Percentiles rank a stretch among this genome's conserved stretches.
These are phyloP conservation scores for Ceratobasidium sp. DNA, from an alignment of 1,284 basidiomycete genomes.

Conservation along the genomic window DNA sequence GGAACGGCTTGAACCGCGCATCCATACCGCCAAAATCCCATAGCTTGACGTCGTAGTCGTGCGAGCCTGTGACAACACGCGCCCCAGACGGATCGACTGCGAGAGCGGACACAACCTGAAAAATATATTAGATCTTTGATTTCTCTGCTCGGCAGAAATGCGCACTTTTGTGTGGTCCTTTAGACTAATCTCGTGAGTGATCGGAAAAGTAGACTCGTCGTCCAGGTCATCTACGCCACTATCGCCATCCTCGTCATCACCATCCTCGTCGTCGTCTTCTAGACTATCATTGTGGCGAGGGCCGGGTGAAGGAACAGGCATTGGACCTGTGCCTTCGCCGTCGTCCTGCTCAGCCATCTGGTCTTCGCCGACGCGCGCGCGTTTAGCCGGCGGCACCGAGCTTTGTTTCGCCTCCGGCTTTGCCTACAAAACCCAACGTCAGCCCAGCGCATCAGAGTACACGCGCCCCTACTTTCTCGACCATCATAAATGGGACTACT, in stretches of 20 bases:
- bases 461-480: neutral
- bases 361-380: slow-evolving; percentile 22
- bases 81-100: slow-evolving; percentile 93
- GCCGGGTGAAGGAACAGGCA: slow-evolving; percentile 42
- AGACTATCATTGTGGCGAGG: neutral
- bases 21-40: slow-evolving; percentile 99
- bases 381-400: slow-evolving; percentile 22
- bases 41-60: slow-evolving; percentile 96
- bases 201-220: slow-evolving; percentile 65
- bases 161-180: slow-evolving; percentile 87
- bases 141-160: neutral
- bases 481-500: neutral
- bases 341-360: slow-evolving; percentile 9
- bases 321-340: slow-evolving; percentile 54
- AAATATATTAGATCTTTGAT: slow-evolving; percentile 16
- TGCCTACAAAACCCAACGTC: neutral
- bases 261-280: slow-evolving; percentile 61
- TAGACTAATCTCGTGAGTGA: slow-evolving; percentile 85
- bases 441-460: neutral
- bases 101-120: slow-evolving; percentile 83
- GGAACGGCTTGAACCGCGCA: slow-evolving; percentile 81
- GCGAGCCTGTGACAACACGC: slow-evolving; percentile 86
- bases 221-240: slow-evolving; percentile 59
- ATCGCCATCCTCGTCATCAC: slow-evolving; percentile 57
- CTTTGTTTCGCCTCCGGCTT: slow-evolving; percentile 10